Evolutionary conservation across 805 yeast genomes (phyloP), one percentile per base, ranked within the genome.

Genomic region (Candida quercuum): DNA sequence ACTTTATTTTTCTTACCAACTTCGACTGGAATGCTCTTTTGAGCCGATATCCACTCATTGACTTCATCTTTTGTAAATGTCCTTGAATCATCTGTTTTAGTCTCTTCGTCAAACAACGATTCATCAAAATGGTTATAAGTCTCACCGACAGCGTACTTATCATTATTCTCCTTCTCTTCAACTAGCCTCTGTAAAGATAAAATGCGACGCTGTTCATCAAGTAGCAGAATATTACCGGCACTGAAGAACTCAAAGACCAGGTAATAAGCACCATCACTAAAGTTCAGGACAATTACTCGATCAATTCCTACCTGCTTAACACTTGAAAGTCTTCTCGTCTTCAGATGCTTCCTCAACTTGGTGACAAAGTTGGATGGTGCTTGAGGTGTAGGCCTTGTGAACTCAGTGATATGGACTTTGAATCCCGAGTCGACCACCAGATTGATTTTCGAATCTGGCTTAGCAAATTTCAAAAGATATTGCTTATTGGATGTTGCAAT

Each of bases 231-330:
- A 55, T 91, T 91, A 20, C 99, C 99, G 3, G 96, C 96, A 55
- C 96, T 85, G 64, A 89, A 91, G 52, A 91, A 91, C 59, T 91
- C 99, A 37, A 91, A 60, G 0, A 86, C 95, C 46, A 91, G 63
- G 49, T 84, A 81, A 52, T 64, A 78, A 36, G 75, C 51, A 2
- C 96, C 96, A 51, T 86, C 95, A 32, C 89, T 78, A 61, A 91
- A 91, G 42, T 86, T 78, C 32, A 91, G 59, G 0, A 88, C 95
- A 31, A 86, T 66, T n/a, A 86, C 76, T 58, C 98, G 72, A 55
- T 88, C 96, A 51, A 78, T 74, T 1, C 78, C 81, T 5, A 91
- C 74, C 48, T 88, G 95, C 46, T 72, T 75, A 31, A 91, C 63
- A 26, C 74, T 72, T 1, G 93, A 74, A 31, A 91, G 65, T 42